A percentile compares a stretch with the other conserved stretches of the same genome.
Conservation (phyloP, 2,329 filamentous ascomycete genomes). For the Furcasterigmium furcatum region DNA sequence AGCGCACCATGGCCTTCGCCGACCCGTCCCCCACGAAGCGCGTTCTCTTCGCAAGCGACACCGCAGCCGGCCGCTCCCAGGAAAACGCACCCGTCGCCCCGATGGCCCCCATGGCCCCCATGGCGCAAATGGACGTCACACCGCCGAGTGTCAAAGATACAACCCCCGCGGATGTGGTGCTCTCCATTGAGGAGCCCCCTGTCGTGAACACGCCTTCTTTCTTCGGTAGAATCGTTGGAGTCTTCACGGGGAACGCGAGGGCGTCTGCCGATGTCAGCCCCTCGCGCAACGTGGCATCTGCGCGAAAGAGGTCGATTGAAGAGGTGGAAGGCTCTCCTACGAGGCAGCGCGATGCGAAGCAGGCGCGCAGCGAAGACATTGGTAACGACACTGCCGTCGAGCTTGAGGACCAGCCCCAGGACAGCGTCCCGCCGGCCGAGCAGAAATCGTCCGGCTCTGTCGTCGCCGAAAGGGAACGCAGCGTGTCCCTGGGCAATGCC, state of each 20-base stretch:
- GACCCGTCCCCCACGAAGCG: neutral
- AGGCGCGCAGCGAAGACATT: neutral
- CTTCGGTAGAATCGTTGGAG: neutral
- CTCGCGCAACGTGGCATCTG: neutral
- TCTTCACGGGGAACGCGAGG: neutral
- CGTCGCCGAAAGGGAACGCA: neutral
- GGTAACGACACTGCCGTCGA: neutral
- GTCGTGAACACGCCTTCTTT: neutral
- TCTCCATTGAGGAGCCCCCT: neutral
- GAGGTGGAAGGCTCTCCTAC: slow-evolving; percentile 3
- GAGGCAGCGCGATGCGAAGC: neutral
- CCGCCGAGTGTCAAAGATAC: neutral
- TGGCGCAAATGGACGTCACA: neutral
- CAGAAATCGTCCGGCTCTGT: no score
- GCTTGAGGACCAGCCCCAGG: neutral
- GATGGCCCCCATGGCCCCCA: slow-evolving; percentile 1
- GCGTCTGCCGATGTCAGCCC: neutral
- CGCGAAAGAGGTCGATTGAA: slow-evolving; percentile 8
- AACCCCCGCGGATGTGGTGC: neutral
- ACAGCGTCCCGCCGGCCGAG: neutral
- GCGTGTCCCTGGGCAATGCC: neutral
- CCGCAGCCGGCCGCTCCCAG: neutral
- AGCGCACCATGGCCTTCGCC: neutral
- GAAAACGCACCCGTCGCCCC: neutral
- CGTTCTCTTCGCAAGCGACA: neutral